Evolutionary conservation across 495 filamentous ascomycete genomes (phyloP).

Genomic region (Clavariopsis aquatica): DNA sequence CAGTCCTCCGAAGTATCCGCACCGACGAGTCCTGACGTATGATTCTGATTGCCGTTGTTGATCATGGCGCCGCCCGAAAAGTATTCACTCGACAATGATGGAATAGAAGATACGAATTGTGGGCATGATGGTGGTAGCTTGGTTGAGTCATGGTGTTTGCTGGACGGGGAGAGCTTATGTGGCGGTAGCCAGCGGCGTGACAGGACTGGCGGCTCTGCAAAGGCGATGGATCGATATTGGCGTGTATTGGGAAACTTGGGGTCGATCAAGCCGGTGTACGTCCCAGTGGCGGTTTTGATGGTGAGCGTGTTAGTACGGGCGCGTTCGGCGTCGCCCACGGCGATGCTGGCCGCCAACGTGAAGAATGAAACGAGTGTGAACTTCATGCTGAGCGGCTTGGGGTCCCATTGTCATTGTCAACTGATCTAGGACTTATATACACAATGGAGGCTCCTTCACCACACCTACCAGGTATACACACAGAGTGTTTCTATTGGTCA

Average conservation of each 20-base stretch:
- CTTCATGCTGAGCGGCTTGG: conserved; percentile 21
- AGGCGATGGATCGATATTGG: conserved; percentile 23
- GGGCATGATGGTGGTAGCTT: conserved; percentile 20
- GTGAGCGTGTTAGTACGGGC: conserved; percentile 10
- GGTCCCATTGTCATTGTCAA: too few relatives aligned
- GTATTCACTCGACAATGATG: conserved; percentile 1
- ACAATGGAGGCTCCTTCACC: too few relatives aligned
- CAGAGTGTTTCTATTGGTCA: too few relatives aligned
- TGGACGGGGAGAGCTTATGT: conserved; percentile 9
- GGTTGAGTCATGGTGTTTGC: not conserved
- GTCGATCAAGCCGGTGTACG: conserved; percentile 19
- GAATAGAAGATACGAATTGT: conserved; percentile 9
- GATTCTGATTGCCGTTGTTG: conserved; percentile 21
- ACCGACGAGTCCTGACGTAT: conserved; percentile 26
- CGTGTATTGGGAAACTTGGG: conserved; percentile 18
- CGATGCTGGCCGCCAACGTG: not conserved
- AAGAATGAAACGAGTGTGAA: conserved; percentile 23
- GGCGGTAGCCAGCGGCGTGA: conserved; percentile 21
- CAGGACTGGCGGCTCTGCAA: conserved; percentile 8
- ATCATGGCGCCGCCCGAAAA: conserved; percentile 16
- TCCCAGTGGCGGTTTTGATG: conserved; percentile 13
- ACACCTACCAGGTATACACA: too few relatives aligned
- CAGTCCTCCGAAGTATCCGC: conserved; percentile 34
- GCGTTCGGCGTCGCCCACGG: not conserved
- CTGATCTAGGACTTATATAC: too few relatives aligned